Conservation (phyloP, 768 basidiomycete species). For the Cyclocybe aegerita region DNA sequence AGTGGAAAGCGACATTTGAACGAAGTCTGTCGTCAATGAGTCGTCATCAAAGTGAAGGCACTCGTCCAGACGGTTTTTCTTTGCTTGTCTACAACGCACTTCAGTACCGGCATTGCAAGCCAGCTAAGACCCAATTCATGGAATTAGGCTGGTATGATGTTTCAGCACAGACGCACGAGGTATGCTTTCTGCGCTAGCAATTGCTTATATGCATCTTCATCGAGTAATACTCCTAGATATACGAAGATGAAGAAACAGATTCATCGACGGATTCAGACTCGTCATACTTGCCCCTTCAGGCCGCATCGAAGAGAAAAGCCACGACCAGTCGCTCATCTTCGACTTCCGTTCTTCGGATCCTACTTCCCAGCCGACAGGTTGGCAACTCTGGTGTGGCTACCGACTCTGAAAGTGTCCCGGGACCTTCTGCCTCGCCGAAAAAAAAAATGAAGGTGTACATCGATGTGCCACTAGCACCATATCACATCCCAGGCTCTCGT, state of each 20-base stretch:
- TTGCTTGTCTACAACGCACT: slow-evolving; percentile 47
- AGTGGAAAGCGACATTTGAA: slow-evolving; percentile 17
- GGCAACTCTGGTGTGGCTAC: too few species aligned
- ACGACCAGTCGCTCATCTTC: too few species aligned
- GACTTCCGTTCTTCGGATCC: too few species aligned
- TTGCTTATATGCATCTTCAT: background rate
- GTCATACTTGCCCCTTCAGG: too few species aligned
- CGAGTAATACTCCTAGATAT: background rate
- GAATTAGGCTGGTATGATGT: slow-evolving; percentile 65
- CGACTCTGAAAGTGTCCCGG: too few species aligned
- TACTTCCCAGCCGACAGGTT: too few species aligned
- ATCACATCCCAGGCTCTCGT: slow-evolving; percentile 6
- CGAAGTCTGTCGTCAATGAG: slow-evolving; percentile 12
- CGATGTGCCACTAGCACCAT: slow-evolving; percentile 9
- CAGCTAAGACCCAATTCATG: slow-evolving; percentile 38
- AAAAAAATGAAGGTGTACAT: slow-evolving; percentile 6
- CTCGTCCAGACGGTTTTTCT: slow-evolving; percentile 26
- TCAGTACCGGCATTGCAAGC: slow-evolving; percentile 46
- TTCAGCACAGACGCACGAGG: background rate
- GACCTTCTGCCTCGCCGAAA: background rate
- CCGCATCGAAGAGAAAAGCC: too few species aligned
- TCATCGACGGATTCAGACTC: background rate
- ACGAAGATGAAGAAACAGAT: background rate
- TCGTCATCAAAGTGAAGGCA: slow-evolving; percentile 30
- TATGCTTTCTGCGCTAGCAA: background rate